phyloP scores from a whole-genome alignment of 2,329 filamentous ascomycete species.

The Shiraia sp. region DNA sequence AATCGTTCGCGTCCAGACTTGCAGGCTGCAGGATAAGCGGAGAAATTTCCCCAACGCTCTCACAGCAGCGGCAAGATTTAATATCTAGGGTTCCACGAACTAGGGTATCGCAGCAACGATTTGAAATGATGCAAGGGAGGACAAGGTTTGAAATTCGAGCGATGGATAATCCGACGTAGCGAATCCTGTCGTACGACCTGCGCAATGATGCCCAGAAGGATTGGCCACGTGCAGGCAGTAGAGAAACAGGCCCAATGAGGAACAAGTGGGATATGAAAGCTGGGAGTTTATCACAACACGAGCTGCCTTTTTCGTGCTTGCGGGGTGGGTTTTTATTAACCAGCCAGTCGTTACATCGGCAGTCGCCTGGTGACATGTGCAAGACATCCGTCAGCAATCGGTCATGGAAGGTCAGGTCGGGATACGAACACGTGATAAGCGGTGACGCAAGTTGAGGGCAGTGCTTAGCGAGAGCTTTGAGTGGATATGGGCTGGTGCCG shows the following conservation, averaged over 20 bases:
- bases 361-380: conserved; percentile 8
- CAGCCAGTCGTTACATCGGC: not conserved
- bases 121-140: not conserved
- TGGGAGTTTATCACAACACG: not conserved
- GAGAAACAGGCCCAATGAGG: conserved; percentile 23
- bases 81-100: conserved; percentile 1
- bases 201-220: conserved; percentile 3
- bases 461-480: too few species aligned
- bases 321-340: conserved; percentile 2
- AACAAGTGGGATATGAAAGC: not conserved
- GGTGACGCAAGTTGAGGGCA: not conserved
- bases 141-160: not conserved
- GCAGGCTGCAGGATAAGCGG: not conserved
- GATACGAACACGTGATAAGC: conserved; percentile 1
- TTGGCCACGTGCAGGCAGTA: conserved; percentile 11
- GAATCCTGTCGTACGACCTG: not conserved
- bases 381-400: conserved; percentile 11
- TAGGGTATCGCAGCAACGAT: not conserved
- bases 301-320: not conserved
- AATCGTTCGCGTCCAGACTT: not conserved
- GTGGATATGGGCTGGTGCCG: too few species aligned
- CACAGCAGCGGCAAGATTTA: not conserved
- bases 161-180: too few species aligned
- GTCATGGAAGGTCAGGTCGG: conserved; percentile 1
- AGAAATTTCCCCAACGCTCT: conserved; percentile 1